Base-by-base conservation (phyloP, 306 rosid genomes). In the Rubus parviflorus region DNA sequence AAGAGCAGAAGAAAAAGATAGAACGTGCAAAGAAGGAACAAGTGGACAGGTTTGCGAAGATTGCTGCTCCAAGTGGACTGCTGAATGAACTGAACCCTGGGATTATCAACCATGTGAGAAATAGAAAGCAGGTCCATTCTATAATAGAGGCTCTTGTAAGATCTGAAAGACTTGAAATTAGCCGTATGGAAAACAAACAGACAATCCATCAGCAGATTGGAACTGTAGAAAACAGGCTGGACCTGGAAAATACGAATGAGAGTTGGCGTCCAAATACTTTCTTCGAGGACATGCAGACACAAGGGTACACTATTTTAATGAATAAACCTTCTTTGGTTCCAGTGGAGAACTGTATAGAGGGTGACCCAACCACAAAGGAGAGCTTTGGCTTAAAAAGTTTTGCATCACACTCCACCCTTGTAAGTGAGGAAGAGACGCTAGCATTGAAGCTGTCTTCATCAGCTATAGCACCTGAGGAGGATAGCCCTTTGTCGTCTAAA, bases 11-110 rank as follows among this genome's bases (percentile, higher is more conserved):
- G 89, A 88, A 83, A 81, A 92, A 87, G 83, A 85, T 96, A 82
- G 99, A 92, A 73, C 84, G 89, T 57, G 91, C 99, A 42, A 96
- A 89, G 91, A 91, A 74, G 76, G 99, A 96, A 73, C 97, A 96
- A 82, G 88, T 91, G 22, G 90, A 77, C 79, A 82, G 88, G 85
- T 96, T 96, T 25, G 81, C 97, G 2, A 92, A 91, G 89, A 83
- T 92, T 77, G 99, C 98, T 68, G 99, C 99, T 84, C 99, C 99
- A 68, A 92, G 97, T 90, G 99, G 99, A 75, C 85, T 96, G 80
- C 88, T 96, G 71, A 91, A 83, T 81, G 98, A 86, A n/a, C 82
- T 96, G 81, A 96, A 96, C 84, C 99, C 99, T 7, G 97, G 98
- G 83, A 96, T 96, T 68, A 96, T 96, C 78, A 96, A 96, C 85